phyloP scores from a whole-genome alignment of 208 protist species.

The Acanthamoeba royreba region DNA sequence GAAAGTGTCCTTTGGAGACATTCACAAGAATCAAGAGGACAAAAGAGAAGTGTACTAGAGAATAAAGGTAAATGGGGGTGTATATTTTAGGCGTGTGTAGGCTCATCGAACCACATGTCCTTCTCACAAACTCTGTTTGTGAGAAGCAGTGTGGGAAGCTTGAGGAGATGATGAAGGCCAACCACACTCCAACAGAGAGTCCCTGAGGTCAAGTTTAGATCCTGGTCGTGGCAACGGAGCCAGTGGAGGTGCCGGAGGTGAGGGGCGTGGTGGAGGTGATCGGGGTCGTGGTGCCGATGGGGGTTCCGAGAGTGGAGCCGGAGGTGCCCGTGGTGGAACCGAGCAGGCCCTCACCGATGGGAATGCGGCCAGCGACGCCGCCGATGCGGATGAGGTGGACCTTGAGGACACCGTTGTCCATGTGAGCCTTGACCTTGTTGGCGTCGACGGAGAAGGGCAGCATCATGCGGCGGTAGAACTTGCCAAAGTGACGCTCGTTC shows the following conservation, averaged over 20 bases:
- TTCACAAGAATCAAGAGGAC: no score
- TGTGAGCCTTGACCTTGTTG: conserved; percentile 32
- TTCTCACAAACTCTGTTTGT: no score
- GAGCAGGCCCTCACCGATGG: background rate
- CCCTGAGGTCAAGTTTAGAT: background rate
- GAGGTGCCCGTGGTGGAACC: background rate
- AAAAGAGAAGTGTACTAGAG: no score
- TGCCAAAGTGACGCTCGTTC: conserved; percentile 49
- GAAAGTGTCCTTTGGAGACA: no score
- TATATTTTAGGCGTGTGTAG: no score
- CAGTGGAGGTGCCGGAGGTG: background rate
- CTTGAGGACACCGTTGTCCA: conserved; percentile 46
- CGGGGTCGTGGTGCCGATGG: background rate
- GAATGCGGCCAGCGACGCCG: conserved; percentile 4
- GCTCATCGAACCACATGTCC: no score
- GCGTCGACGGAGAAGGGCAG: conserved; percentile 11
- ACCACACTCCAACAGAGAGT: no score
- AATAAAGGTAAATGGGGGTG: no score
- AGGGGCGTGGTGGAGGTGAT: background rate
- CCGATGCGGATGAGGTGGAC: background rate
- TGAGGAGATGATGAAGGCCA: no score
- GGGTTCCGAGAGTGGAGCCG: no score
- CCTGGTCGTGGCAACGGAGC: background rate
- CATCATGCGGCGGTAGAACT: conserved; percentile 21
- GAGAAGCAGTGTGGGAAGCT: no score